Base-by-base conservation (phyloP, 352 stramenopile species). In the Phytophthora lateralis region DNA sequence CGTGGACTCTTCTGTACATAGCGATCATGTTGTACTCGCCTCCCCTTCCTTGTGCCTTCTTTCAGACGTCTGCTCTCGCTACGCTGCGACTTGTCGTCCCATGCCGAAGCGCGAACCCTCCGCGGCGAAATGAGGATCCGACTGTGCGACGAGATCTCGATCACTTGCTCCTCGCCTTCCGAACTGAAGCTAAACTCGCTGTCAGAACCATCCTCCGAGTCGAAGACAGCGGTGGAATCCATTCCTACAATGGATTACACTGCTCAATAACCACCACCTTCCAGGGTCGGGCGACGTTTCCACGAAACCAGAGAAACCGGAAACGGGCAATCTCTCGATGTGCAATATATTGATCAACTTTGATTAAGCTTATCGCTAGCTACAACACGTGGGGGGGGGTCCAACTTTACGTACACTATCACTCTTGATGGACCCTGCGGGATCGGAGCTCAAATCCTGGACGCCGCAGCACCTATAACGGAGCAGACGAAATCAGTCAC, bases 91-190 rank as follows among this genome's bases (percentile, higher is more conserved):
- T 66, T 66, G 21, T 62, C 41, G 6, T 48, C 30, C 56, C 56
- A 73, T 39, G 55, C 21, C 15, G 65, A 69, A 14, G 43, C 14
- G 3, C 49, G 30, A 29, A 63, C 38, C 11, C 65, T 76, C 2
- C 72, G 59, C 10, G 80, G 80, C 11, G 80, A 90, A 69, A 90
- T 83, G 39, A 90, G 58, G 49, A 87, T 85, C 27, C 71, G 62
- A 46, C 78, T 88, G 60, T 69, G 80, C 27, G 78, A 78, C 37
- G 76, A 80, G 51, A 88, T 87, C 53, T 88, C 66, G 30, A 88
- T 76, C 48, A 80, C 71, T 44, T 85, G 71, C 17, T 81, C 72
- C 20, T 79, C 64, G 3, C 60, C 74, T 53, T 65, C 60, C 12
- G 65, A 73, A 8, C 37, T 66, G 30, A 52, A 71, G 42, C 60